Base-by-base conservation (phyloP, 208 protist genomes). In the Entamoeba invadens region DNA sequence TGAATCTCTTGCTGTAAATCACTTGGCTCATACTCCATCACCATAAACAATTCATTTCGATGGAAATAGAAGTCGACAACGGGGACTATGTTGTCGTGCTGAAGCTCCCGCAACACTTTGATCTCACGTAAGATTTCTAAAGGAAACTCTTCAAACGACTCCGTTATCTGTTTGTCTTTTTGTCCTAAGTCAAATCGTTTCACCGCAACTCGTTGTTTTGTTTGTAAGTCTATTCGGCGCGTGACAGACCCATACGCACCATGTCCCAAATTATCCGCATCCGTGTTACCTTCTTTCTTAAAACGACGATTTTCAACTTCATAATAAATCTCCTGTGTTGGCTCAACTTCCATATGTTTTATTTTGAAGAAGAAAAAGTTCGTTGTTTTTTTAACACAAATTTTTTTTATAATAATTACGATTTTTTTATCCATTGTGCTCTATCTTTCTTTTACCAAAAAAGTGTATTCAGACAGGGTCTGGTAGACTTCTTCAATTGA, bases 61-160 rank as follows among this genome's bases (percentile, higher is more conserved):
- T 94, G 94, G 91, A 97, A 96, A 47, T 96, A 91, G 14, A 98
- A 96, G 93, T 97, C 96, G 91, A 95, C 94, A 93, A 97, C 94
- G 68, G 93, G 45, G 31, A 98, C 96, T 91, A 98, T 98, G 94
- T 99, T 99, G 0, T 97, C 96, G 94, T 99, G 98, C 0, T 91
- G 12, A 46, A 99, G 95, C 95, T 99, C 98, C 94, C 99, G 98
- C 44, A 99, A 96, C 18, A 99, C 97, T 5, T 98, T 98, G 35
- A 99, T 98, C 95, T 99, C 98, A 47, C 98, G 96, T 77, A 99
- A 97, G 4, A 98, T 97, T 5, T 98, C 99, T 35, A 97, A 97
- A 4, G 98, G 98, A 92, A 99, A 98, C 25, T 98, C 98, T 92
- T 99, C 98, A 91, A 45, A 42, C 35, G 98, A 98, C 35, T 97